A percentile compares a stretch with the other conserved stretches of the same genome.
These are phyloP conservation scores for Colletotrichum sublineola DNA, from an alignment of 2,329 filamentous ascomycete species.

Conservation along the genomic window DNA sequence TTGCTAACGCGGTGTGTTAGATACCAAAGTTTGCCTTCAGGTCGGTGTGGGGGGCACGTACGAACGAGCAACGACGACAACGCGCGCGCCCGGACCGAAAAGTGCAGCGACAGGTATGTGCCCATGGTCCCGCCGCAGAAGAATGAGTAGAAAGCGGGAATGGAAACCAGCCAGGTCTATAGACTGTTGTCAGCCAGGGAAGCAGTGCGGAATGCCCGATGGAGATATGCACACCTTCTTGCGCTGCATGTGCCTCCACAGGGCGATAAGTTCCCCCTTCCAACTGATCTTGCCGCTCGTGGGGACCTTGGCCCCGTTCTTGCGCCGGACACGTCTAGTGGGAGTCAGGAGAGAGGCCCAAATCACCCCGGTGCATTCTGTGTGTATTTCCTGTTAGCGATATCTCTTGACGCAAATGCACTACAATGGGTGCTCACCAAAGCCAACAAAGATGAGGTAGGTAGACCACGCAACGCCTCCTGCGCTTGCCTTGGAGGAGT, in stretches of 20 bases:
- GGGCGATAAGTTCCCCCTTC: constrained; percentile 45
- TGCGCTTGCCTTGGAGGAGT: constrained; percentile 46
- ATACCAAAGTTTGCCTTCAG: no score
- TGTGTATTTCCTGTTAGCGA: background rate
- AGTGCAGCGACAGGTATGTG: constrained; percentile 46
- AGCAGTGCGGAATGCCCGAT: background rate
- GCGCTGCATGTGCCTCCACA: constrained; percentile 44
- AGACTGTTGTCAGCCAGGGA: background rate
- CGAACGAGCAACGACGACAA: constrained; percentile 44
- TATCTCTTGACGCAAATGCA: background rate
- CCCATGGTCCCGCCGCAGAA: constrained; percentile 53
- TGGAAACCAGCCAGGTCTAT: constrained; percentile 47
- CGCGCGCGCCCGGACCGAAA: constrained; percentile 46
- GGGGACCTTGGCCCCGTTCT: constrained; percentile 47
- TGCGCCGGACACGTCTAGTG: constrained; percentile 48
- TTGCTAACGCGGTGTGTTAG: background rate
- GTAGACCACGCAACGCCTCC: constrained; percentile 48
- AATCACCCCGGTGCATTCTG: constrained; percentile 47
- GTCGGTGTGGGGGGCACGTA: background rate
- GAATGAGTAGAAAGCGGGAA: constrained; percentile 51
- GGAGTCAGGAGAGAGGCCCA: constrained; percentile 47
- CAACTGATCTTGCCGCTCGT: constrained; percentile 44
- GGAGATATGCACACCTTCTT: constrained; percentile 39
- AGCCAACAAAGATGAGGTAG: constrained; percentile 49
- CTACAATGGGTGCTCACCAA: constrained; percentile 39